A percentile compares a stretch with the other conserved stretches of the same genome.
Evolutionary conservation across 2,329 filamentous ascomycete species (phyloP).

Genomic region (Chrysosporium queenslandicum): DNA sequence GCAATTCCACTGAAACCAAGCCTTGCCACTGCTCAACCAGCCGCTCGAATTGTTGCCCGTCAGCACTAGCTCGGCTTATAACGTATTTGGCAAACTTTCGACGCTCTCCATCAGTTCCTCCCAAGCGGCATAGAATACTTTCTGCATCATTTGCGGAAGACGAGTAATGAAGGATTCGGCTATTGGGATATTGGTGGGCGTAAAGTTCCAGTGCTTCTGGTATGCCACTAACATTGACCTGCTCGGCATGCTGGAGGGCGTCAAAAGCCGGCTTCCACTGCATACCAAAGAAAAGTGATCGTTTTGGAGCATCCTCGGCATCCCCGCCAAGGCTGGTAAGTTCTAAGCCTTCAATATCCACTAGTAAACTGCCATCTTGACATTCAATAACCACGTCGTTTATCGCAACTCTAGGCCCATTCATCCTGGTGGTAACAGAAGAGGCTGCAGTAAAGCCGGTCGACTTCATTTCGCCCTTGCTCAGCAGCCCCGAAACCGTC

Average conservation of each 20-base stretch:
- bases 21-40: too few relatives aligned
- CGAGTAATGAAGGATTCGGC: conserved; percentile 19
- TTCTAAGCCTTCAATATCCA: conserved; percentile 19
- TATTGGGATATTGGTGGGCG: conserved; percentile 18
- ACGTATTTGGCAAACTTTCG: conserved; percentile 10
- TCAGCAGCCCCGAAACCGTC: conserved; percentile 17
- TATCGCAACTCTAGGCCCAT: conserved; percentile 18
- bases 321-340: conserved; percentile 19
- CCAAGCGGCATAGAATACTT: conserved; percentile 3
- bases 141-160: conserved; percentile 19
- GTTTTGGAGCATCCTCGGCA: conserved; percentile 12
- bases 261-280: conserved; percentile 19
- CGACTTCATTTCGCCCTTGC: conserved; percentile 13
- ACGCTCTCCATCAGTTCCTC: conserved; percentile 3
- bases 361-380: conserved; percentile 13
- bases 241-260: conserved; percentile 2
- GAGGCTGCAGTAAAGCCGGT: conserved; percentile 16
- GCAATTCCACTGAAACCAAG: too few relatives aligned
- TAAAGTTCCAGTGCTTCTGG: conserved; percentile 11
- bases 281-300: conserved; percentile 19
- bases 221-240: conserved; percentile 9
- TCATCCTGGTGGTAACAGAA: conserved; percentile 11
- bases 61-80: conserved; percentile 1
- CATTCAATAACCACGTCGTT: conserved; percentile 17
- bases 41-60: conserved; percentile 1